Conservation (phyloP, 2,329 filamentous ascomycete genomes). For the Penicillium aurantiogriseum region DNA sequence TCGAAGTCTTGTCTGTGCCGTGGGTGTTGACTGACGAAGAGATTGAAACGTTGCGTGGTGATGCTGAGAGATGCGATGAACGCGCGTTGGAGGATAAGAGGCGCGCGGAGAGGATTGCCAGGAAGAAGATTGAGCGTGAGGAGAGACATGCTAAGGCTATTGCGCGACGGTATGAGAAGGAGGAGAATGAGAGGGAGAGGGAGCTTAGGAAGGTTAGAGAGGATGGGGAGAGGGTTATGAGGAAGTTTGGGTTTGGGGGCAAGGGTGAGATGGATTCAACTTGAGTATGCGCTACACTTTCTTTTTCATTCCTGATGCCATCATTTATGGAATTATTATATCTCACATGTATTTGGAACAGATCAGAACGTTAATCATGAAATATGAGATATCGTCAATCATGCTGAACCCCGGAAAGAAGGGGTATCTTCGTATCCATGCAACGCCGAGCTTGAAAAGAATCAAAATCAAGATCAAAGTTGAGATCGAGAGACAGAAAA, state of each 20-base stretch:
- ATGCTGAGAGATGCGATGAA: slow-evolving; percentile 42
- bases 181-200: slow-evolving; percentile 40
- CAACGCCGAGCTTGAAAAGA: slow-evolving; percentile 16
- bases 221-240: slow-evolving; percentile 31
- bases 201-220: slow-evolving; percentile 31
- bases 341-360: slow-evolving; percentile 3
- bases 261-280: neutral
- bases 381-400: slow-evolving; percentile 13
- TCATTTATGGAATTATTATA: neutral
- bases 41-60: slow-evolving; percentile 43
- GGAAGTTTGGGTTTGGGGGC: slow-evolving; percentile 7
- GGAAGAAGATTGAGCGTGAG: slow-evolving; percentile 29
- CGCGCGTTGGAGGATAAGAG: slow-evolving; percentile 39
- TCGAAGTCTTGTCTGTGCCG: slow-evolving; percentile 51
- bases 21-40: slow-evolving; percentile 53
- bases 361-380: slow-evolving; percentile 1
- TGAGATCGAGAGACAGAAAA: slow-evolving; percentile 1
- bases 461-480: neutral
- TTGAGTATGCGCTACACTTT: neutral
- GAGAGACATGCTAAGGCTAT: slow-evolving; percentile 41
- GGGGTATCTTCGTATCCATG: slow-evolving; percentile 23
- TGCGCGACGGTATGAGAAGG: slow-evolving; percentile 38
- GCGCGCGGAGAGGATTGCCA: slow-evolving; percentile 29
- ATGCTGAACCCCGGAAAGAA: slow-evolving; percentile 14
- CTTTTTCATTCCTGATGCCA: neutral